Conservation (phyloP, 2,329 filamentous ascomycete species). For the Sclerotiophoma versabilis region DNA sequence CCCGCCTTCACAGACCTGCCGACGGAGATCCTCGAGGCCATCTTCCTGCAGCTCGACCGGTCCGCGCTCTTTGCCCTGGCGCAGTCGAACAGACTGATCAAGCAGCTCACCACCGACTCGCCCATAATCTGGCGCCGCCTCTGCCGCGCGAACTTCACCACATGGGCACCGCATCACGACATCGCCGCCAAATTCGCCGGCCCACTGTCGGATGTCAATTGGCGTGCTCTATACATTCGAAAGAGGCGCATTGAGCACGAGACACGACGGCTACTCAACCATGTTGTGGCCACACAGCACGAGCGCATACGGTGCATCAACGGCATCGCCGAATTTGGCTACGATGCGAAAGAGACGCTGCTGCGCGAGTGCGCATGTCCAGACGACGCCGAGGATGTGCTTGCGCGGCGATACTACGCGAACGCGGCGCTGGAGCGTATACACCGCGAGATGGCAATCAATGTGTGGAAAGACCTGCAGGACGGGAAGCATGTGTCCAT, state of each 20-base stretch:
- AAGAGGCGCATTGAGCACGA: slow-evolving; percentile 45
- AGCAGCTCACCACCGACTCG: slow-evolving; percentile 71
- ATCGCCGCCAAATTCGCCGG: slow-evolving; percentile 46
- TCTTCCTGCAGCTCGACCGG: slow-evolving; percentile 70
- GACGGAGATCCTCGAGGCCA: slow-evolving; percentile 83
- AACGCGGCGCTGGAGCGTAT: slow-evolving; percentile 78
- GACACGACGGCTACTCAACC: slow-evolving; percentile 61
- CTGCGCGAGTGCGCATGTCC: slow-evolving; percentile 68
- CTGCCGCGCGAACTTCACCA: slow-evolving; percentile 72
- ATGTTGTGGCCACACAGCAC: slow-evolving; percentile 73
- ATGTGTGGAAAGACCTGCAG: slow-evolving; percentile 72
- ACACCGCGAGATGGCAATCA: slow-evolving; percentile 79
- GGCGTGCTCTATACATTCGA: slow-evolving; percentile 65
- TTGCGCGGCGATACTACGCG: slow-evolving; percentile 81
- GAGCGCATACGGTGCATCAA: slow-evolving; percentile 74
- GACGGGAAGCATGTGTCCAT: slow-evolving; percentile 63
- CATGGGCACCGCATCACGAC: slow-evolving; percentile 69
- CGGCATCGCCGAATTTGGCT: slow-evolving; percentile 74
- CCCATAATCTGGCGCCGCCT: slow-evolving; percentile 81
- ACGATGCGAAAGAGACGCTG: slow-evolving; percentile 88
- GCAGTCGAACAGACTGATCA: slow-evolving; percentile 69
- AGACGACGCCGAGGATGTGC: slow-evolving; percentile 71
- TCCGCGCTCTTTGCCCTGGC: slow-evolving; percentile 60
- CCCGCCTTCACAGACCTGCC: slow-evolving; percentile 61
- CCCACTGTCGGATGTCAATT: slow-evolving; percentile 67